Evolutionary conservation across 495 filamentous ascomycete species (phyloP), one percentile per base, ranked within the genome.

Genomic region (Aspergillus sparsus): DNA sequence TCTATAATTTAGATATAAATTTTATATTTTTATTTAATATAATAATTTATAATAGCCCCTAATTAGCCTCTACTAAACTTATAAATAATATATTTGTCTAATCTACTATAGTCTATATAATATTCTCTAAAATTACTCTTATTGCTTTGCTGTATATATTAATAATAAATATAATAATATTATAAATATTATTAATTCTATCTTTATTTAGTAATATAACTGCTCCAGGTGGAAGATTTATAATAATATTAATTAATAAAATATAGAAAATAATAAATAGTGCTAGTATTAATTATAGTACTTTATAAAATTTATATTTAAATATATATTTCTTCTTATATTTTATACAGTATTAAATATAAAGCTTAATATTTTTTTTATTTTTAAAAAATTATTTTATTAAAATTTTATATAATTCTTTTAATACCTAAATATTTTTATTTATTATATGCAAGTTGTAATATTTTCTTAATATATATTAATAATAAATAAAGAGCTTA

Each of bases 1-100:
- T 51, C 32, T 51, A 21, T 21, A 51, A 51, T 21, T 51, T 27
- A 32, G 8, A 27, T 51, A 51, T 51, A 21, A 51, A 27, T 13
- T 51, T 21, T 15, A 21, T 18, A 21, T 51, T 1, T 12, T 51
- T 6, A 18, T 18, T 6, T 11, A 51, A 18, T 51, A 51, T 11
- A 7, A 11, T 51, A 51, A 27, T 27, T 27, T 27, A 27, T 27
- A 27, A 3, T 27, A 27, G 21, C 1, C 21, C 21, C 21, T 27
- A 27, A 21, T 21, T 27, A 21, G 21, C 21, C 21, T 27, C 3
- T 27, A 51, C 33, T 18, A 27, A 51, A 1, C 5, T 51, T 51
- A 51, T 7, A 33, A 27, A 6, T 51, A 21, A 51, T 1, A 27
- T 51, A 51, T 51, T 21, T 51, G 27, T 21, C 6, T 21, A 51